Base-by-base conservation (phyloP, 306 rosid species). In the Castanopsis chinensis region DNA sequence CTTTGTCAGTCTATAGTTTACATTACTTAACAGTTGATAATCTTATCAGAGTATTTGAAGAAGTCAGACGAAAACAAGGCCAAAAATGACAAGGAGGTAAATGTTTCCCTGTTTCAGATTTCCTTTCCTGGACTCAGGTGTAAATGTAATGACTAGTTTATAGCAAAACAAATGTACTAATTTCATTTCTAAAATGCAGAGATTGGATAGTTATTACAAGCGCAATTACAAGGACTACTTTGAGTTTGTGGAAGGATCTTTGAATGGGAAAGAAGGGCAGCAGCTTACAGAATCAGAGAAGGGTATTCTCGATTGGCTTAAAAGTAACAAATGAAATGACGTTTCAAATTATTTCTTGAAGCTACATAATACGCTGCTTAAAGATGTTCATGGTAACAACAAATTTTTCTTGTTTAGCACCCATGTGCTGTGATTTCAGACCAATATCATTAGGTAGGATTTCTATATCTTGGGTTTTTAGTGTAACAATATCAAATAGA, bases 201-300 rank as follows among this genome's bases (percentile, higher is more conserved):
- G 98, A 78, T 41, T 87, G 85, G 97, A 94, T 17, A 91, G 88
- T 85, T 92, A 88, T 74, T 92, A 92, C 93, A 94, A 84, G 89
- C 90, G 97, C 37, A 92, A 92, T 69, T 94, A 94, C 92, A 94
- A 92, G 90, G 97, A 94, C 76, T 92, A 94, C 86, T 94, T 94
- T 80, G 97, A 91, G 75, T 88, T 85, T 51, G 84, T 90, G 80
- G 95, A 85, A 86, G 97, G 93, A 67, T 70, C 91, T 51, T 65
- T 91, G 81, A 87, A 57, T 82, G 88, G 43, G 7, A 90, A 87
- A 33, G 37, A 87, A 45, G 86, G 72, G 20, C 61, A 86, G 53
- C 86, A 86, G 53, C 86, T 92, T 80, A 85, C 94, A 1, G 91
- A 94, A 60, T 57, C 97, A 75, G 97, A 94, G 83, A 94, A 92